Evolutionary conservation across 2,329 filamentous ascomycete genomes (phyloP), one percentile per base, ranked within the genome.

Genomic region (Byssochlamys sp.): DNA sequence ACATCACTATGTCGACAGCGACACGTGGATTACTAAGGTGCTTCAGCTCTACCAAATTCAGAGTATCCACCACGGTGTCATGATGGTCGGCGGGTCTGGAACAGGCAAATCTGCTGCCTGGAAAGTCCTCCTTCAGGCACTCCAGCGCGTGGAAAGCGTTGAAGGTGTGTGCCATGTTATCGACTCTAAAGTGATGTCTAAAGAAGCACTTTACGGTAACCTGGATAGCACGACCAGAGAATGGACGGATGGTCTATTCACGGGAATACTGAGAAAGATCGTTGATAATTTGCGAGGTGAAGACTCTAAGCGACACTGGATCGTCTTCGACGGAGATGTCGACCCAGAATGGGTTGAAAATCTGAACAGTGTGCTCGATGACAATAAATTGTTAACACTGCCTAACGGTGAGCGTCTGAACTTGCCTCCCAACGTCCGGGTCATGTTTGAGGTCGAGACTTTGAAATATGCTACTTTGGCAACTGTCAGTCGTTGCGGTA

Each of bases 341-440:
- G 94, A 99, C 73, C 94, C 94, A 0, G 95, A 97, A 73, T 99
- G 94, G 94, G 94, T 99, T 63, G 94, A 99, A 73, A 99, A 99
- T 73, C 79, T 99, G 80, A 99, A 99, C 85, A 95, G 90, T 81
- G 95, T 99, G 58, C 84, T 99, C 49, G 94, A 99, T 69, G 94
- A 99, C 77, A 99, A 99, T 79, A 99, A 97, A 73, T 80, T 99
- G 49, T 83, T 99, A 31, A 99, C 94, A 0, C 78, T 99, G 63
- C 95, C 94, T 28, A 99, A 99, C 65, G 94, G 94, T 75, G 94
- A 99, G 76, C 92, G 94, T 79, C 86, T 99, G 57, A 96, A 94
- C 70, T 77, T 99, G 50, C 95, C 94, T 3, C 69, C 88, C 1
- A 99, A 99, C 68, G 94, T 99, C 27, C 90, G 95, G 64, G 95